Base-by-base conservation (phyloP, 2,329 filamentous ascomycete species). In the Alternaria rosae region DNA sequence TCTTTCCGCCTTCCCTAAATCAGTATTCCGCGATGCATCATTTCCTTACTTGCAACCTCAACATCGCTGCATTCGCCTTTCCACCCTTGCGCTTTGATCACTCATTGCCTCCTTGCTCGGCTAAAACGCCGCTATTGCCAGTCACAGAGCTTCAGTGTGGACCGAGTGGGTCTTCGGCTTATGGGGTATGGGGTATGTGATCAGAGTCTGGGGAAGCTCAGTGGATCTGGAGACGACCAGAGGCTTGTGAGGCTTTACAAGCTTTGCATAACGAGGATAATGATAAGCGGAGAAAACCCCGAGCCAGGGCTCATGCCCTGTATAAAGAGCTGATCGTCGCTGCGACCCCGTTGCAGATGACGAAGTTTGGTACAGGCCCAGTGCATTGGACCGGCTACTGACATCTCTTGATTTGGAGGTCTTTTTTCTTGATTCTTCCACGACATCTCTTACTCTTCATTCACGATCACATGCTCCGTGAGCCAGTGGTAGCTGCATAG, bases 251-350 rank as follows among this genome's bases (percentile, higher is more conserved):
- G 54, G 20, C 43, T 50, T 52, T 50, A 57, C 52, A 52, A 53
- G 47, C 35, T 43, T 48, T 17, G 35, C 28, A 44, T 7, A 9
- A 12, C 28, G 28, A 32, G 64, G 57, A 65, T 65, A 61, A 59
- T 50, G 47, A 59, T 55, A 64, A 41, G 64, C 61, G 61, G 59
- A 53, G 21, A 44, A 52, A 17, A 15, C 32, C 25, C 66, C 62
- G 59, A 62, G 64, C 42, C 23, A 41, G 42, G 41, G 17, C 17
- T 54, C 48, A 30, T n/a, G 44, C n/a, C 23, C 15, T 35, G 51
- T 62, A 68, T 69, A 62, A 69, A 66, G 42, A 21, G 28, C 8
- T 12, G 45, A 51, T 66, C 45, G 41, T 44, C 54, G 51, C 54
- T 50, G 51, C 28, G 23, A 55, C 23, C 38, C 30, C 28, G 10